Percentiles rank a stretch among this genome's conserved stretches.
Evolutionary conservation across 805 yeast genomes (phyloP).

Genomic region (Kluyveromyces dobzhanskii): DNA sequence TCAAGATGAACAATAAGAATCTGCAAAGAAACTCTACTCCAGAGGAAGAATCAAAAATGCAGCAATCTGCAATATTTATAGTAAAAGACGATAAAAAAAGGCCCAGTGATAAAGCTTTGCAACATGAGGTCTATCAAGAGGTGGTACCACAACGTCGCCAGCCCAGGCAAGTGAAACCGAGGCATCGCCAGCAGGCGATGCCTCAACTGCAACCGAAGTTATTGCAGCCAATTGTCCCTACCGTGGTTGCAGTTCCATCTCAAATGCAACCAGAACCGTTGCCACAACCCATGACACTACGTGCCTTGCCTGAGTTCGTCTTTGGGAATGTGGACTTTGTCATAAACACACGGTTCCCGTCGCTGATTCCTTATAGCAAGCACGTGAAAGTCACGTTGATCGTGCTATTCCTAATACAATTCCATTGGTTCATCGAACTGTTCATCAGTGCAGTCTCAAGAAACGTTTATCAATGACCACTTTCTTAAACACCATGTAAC

Average conservation of each 20-base stretch:
- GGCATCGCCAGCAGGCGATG: no score
- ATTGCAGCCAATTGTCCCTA: no score
- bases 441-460: neutral
- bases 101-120: no score
- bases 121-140: no score
- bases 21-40: neutral
- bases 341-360: neutral
- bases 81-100: neutral
- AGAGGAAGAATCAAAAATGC: neutral
- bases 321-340: neutral
- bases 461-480: neutral
- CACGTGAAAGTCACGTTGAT: slow-evolving; percentile 2
- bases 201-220: no score
- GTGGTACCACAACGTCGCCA: no score
- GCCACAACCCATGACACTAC: no score
- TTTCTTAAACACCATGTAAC: no score
- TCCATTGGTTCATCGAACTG: neutral
- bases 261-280: no score
- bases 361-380: slow-evolving; percentile 1
- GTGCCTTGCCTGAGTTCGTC: no score
- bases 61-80: neutral
- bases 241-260: no score
- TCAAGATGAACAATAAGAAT: neutral
- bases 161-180: no score
- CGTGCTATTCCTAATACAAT: neutral